These are phyloP conservation scores for Ophiostoma ips DNA, from an alignment of 2,329 filamentous ascomycete species.

Conservation along the genomic window DNA sequence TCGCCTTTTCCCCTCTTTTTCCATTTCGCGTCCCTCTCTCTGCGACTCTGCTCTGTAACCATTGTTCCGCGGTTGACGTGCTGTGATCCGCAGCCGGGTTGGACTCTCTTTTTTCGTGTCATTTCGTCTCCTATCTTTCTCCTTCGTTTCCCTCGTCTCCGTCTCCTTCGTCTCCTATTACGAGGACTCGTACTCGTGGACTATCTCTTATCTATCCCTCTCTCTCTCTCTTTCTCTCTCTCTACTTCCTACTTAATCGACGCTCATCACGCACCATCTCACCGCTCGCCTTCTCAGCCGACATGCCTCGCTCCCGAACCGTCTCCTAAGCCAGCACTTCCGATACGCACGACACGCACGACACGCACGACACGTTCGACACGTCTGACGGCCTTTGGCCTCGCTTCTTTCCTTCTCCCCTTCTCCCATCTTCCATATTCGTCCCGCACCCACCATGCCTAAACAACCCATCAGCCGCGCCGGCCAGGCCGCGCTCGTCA, in stretches of 20 bases:
- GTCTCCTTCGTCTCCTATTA: background rate
- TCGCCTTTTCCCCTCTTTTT: background rate
- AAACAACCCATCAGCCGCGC: constrained; percentile 24
- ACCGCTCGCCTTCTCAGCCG: background rate
- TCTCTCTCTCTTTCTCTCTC: background rate
- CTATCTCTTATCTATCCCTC: background rate
- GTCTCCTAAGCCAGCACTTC: background rate
- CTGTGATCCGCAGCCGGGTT: background rate
- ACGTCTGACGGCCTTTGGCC: background rate
- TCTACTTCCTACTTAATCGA: background rate
- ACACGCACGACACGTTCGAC: no score
- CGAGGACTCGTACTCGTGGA: no score
- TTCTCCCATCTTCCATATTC: no score
- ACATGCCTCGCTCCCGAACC: background rate
- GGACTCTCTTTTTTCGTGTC: background rate
- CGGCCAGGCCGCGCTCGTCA: constrained; percentile 40
- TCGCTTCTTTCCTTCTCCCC: no score
- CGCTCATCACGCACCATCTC: no score
- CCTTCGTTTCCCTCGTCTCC: background rate
- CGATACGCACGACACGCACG: background rate
- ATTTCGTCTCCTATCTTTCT: background rate
- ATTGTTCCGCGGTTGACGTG: background rate
- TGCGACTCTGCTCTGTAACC: background rate
- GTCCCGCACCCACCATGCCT: constrained; percentile 23
- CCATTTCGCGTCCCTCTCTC: background rate